phyloP scores from a whole-genome alignment of 257 asterid genomes.

The Ballota nigra region DNA sequence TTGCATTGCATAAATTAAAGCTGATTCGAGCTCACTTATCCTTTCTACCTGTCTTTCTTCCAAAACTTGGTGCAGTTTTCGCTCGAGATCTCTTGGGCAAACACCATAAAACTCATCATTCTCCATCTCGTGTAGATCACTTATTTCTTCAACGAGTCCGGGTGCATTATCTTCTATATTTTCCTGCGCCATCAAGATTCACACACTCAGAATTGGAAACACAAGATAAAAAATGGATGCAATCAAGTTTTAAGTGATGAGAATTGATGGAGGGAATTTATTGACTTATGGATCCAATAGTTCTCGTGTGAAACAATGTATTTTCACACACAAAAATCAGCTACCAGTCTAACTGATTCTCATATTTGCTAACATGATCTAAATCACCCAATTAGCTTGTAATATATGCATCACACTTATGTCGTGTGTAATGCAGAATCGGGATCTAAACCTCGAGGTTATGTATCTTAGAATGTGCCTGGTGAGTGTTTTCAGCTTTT shows the following conservation, averaged over 20 bases:
- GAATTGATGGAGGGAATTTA: too few species aligned
- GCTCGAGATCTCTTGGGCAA: constrained; percentile 56
- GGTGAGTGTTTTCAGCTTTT: neutral
- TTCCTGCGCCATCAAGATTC: constrained; percentile 37
- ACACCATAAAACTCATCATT: constrained; percentile 39
- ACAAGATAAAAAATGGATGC: too few species aligned
- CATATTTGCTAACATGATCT: neutral
- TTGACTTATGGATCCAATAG: too few species aligned
- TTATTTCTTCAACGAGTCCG: constrained; percentile 33
- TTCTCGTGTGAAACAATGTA: neutral
- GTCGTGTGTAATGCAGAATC: too few species aligned
- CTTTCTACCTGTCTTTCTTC: constrained; percentile 56
- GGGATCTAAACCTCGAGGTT: neutral
- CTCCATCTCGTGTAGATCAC: constrained; percentile 20
- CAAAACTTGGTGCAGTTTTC: constrained; percentile 52
- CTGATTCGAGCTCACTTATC: constrained; percentile 62
- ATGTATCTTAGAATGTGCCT: neutral
- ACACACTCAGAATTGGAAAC: neutral
- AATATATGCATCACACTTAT: too few species aligned
- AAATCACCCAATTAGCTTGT: too few species aligned
- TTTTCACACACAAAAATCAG: neutral
- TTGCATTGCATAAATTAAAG: constrained; percentile 46
- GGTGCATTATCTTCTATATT: constrained; percentile 42
- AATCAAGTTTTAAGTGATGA: too few species aligned
- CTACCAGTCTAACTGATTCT: neutral